A percentile compares a stretch with the other conserved stretches of the same genome.
These are phyloP conservation scores for Sporisorium exsertum DNA, from an alignment of 1,284 basidiomycete genomes.

Conservation along the genomic window DNA sequence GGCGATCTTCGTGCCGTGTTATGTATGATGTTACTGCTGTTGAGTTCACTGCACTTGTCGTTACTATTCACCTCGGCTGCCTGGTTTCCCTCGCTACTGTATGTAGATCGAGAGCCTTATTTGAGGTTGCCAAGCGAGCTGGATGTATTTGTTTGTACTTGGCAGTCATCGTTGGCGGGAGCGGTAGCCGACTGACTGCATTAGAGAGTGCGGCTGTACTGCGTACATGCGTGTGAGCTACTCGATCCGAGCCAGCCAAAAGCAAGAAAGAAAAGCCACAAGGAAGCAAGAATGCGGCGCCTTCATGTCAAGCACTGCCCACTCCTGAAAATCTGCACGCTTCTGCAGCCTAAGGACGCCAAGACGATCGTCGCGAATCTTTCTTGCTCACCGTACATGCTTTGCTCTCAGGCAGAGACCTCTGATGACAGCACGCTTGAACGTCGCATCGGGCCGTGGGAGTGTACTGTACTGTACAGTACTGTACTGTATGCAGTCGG, in stretches of 20 bases:
- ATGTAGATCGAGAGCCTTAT: neutral
- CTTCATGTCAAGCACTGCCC: neutral
- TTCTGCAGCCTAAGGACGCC: constrained; percentile 2
- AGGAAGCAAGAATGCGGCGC: neutral
- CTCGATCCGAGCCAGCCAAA: neutral
- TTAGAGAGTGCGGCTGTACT: too few relatives aligned
- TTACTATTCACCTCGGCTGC: too few relatives aligned
- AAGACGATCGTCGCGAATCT: neutral
- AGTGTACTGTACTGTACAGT: too few relatives aligned
- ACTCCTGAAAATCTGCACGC: neutral
- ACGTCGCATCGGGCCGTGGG: neutral
- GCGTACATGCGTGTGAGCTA: neutral
- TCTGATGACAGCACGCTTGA: too few relatives aligned
- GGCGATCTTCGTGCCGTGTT: too few relatives aligned
- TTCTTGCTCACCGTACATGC: neutral
- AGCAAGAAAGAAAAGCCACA: neutral
- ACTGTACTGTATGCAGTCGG: too few relatives aligned
- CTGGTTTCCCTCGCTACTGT: too few relatives aligned
- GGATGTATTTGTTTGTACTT: neutral
- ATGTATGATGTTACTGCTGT: too few relatives aligned
- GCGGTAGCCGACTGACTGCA: neutral
- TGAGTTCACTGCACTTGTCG: too few relatives aligned
- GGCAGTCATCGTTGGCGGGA: neutral
- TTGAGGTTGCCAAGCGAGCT: neutral
- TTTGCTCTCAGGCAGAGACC: neutral